Percentiles rank a stretch among this genome's conserved stretches.
Conservation (phyloP, 345 rosid genomes). For the Boechera divaricarpa region DNA sequence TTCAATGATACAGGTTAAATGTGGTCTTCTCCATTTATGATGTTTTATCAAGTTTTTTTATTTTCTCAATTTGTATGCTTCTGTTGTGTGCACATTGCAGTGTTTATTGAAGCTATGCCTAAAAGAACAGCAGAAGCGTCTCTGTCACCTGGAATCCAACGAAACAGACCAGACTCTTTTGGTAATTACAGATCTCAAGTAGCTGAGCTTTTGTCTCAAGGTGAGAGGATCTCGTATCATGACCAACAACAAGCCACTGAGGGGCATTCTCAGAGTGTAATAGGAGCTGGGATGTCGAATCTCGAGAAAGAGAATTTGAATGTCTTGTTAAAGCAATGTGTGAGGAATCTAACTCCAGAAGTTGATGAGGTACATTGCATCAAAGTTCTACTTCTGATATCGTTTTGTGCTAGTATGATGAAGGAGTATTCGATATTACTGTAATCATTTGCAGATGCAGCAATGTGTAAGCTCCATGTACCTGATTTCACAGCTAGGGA, state of each 20-base stretch:
- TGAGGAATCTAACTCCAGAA: conserved; percentile 50
- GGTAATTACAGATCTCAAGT: conserved; percentile 50
- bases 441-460: conserved; percentile 24
- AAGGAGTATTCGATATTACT: not conserved
- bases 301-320: conserved; percentile 52
- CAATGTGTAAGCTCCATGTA: conserved; percentile 5
- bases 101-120: conserved; percentile 30
- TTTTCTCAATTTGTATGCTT: not conserved
- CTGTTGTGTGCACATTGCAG: not conserved
- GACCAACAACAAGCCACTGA: conserved; percentile 29
- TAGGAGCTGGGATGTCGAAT: conserved; percentile 55
- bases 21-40: not conserved
- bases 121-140: conserved; percentile 31
- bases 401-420: not conserved
- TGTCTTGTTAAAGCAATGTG: conserved; percentile 54
- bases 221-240: conserved; percentile 40
- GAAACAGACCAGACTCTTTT: conserved; percentile 55
- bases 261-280: conserved; percentile 36
- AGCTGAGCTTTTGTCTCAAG: conserved; percentile 49
- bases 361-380: conserved; percentile 59
- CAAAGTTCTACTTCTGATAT: not conserved
- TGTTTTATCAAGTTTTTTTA: not conserved
- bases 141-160: conserved; percentile 34
- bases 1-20: not conserved
- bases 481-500: conserved; percentile 3